Conservation (phyloP, 371 early-diverging fungal species). For the Mucor indicus region DNA sequence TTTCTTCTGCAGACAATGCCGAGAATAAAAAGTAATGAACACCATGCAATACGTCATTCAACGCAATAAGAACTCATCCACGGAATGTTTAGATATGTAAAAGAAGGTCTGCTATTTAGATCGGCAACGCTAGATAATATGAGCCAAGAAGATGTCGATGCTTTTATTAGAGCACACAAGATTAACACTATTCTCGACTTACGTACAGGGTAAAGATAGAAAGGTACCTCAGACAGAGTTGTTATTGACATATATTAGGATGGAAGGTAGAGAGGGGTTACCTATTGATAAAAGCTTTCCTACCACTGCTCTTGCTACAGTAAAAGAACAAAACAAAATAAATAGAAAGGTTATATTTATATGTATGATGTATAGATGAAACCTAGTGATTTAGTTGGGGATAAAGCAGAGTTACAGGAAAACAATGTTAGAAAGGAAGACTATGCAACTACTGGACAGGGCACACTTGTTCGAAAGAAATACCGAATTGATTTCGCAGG, state of each 20-base stretch:
- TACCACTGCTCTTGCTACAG: conserved; percentile 19
- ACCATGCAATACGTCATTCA: background rate
- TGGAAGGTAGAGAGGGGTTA: conserved; percentile 23
- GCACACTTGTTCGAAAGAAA: conserved; percentile 22
- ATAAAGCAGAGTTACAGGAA: background rate
- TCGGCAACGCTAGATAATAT: conserved; percentile 31
- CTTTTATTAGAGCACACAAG: conserved; percentile 15
- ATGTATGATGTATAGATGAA: conserved; percentile 3
- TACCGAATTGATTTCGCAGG: conserved; percentile 43
- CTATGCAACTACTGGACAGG: conserved; percentile 6
- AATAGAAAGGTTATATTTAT: no score
- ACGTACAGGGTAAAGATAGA: conserved; percentile 26
- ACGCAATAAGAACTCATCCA: background rate
- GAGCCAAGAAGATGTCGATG: conserved; percentile 22
- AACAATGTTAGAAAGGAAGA: background rate
- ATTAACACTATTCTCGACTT: conserved; percentile 30
- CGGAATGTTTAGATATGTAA: conserved; percentile 17
- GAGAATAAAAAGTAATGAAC: conserved; percentile 19
- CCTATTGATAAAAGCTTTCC: conserved; percentile 35
- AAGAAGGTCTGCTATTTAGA: conserved; percentile 22
- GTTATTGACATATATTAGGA: conserved; percentile 2
- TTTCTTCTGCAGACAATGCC: conserved; percentile 19
- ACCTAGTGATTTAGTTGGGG: background rate
- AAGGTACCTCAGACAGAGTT: no score
- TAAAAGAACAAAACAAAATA: background rate